Evolutionary conservation across 257 asterid genomes (phyloP).

Genomic region (Fraxinus cuspidata): DNA sequence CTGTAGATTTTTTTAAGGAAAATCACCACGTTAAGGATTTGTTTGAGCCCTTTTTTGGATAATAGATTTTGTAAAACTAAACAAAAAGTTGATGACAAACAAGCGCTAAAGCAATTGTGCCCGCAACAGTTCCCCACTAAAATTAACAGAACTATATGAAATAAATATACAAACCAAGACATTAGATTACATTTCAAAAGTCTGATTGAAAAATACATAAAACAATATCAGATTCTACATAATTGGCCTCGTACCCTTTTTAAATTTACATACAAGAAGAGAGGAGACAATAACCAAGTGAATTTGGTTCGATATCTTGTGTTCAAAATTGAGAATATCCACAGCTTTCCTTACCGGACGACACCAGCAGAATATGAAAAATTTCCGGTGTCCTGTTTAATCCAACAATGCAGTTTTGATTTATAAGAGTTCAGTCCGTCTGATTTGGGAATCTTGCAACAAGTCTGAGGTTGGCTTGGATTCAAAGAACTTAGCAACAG

Average conservation of each 20-base stretch:
- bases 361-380: slow-evolving; percentile 46
- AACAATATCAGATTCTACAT: slow-evolving; percentile 9
- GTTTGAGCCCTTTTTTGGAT: too few species aligned
- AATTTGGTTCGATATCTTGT: slow-evolving; percentile 12
- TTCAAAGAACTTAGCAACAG: slow-evolving; percentile 75
- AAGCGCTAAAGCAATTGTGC: too few species aligned
- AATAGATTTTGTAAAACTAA: too few species aligned
- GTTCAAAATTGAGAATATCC: slow-evolving; percentile 1
- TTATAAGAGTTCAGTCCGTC: background rate
- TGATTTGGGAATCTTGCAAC: slow-evolving; percentile 15
- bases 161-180: background rate
- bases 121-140: background rate
- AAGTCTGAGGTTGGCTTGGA: slow-evolving; percentile 34
- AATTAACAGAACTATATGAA: background rate
- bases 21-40: too few species aligned
- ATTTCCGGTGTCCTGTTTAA: slow-evolving; percentile 30
- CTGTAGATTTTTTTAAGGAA: too few species aligned
- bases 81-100: too few species aligned
- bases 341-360: slow-evolving; percentile 3
- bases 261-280: slow-evolving; percentile 21
- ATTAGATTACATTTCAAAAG: background rate
- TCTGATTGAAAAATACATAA: background rate
- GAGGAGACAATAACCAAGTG: slow-evolving; percentile 7
- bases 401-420: background rate
- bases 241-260: slow-evolving; percentile 16